Percentiles rank a stretch among this genome's conserved stretches.
These are phyloP conservation scores for Lepidium campestre DNA, from an alignment of 441 rosid genomes.

Conservation along the genomic window DNA sequence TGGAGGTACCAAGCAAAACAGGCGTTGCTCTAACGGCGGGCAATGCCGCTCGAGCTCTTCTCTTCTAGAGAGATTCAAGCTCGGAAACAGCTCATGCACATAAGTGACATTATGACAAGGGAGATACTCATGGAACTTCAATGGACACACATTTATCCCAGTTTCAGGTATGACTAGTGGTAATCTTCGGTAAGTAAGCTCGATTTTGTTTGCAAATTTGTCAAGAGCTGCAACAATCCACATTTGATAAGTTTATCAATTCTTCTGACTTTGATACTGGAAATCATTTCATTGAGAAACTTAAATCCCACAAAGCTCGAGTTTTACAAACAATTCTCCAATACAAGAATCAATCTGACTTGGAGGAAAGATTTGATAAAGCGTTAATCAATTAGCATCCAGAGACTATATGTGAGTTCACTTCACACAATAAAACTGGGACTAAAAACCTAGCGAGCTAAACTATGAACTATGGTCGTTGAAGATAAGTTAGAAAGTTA, in stretches of 20 bases:
- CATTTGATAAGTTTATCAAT: background rate
- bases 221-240: slow-evolving; percentile 36
- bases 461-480: background rate
- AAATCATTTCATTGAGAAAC: background rate
- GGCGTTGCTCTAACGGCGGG: slow-evolving; percentile 62
- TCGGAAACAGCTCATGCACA: slow-evolving; percentile 47
- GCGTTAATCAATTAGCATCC: background rate
- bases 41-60: slow-evolving; percentile 94
- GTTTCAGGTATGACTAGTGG: slow-evolving; percentile 49
- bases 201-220: slow-evolving; percentile 47
- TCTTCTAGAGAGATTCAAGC: slow-evolving; percentile 55
- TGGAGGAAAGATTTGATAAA: background rate
- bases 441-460: background rate
- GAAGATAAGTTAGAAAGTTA: background rate
- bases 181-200: slow-evolving; percentile 41
- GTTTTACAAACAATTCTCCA: background rate
- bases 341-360: background rate
- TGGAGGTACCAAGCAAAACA: slow-evolving; percentile 90
- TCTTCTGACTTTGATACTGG: no score
- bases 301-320: background rate
- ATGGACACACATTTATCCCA: slow-evolving; percentile 51
- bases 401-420: background rate
- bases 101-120: slow-evolving; percentile 36
- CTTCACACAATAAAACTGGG: background rate
- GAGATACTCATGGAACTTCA: slow-evolving; percentile 58